Conservation (phyloP, 2,329 filamentous ascomycete species). For the Claviceps monticola region DNA sequence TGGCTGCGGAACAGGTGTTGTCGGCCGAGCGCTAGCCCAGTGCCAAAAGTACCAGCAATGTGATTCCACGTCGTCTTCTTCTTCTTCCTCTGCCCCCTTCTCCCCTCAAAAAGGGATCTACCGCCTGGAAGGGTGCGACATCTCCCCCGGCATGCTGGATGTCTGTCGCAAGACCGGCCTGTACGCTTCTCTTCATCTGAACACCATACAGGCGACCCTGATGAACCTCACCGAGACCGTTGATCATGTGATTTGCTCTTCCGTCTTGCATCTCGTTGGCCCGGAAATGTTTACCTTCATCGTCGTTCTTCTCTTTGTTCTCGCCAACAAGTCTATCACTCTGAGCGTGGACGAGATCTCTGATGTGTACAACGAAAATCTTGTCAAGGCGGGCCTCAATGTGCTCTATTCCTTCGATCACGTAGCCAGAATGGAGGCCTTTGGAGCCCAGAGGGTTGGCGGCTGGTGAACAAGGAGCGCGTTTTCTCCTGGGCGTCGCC, state of each 20-base stretch:
- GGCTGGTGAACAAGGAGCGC: neutral
- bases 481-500: neutral
- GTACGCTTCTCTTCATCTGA: neutral
- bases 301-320: neutral
- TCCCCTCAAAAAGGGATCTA: neutral
- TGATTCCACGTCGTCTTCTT: neutral
- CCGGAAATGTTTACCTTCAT: neutral
- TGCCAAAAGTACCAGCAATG: neutral
- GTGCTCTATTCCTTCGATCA: neutral
- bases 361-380: neutral
- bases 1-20: neutral
- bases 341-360: neutral
- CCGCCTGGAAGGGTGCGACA: neutral
- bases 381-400: neutral
- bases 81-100: too few species aligned
- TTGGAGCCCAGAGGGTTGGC: neutral
- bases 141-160: neutral
- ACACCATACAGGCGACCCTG: neutral
- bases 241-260: neutral
- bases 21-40: neutral
- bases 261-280: neutral
- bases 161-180: neutral
- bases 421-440: neutral
- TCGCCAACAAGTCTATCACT: conserved; percentile 1
- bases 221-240: neutral